These are phyloP conservation scores for Daldinia vernicosa DNA, from an alignment of 495 filamentous ascomycete species.

Conservation along the genomic window DNA sequence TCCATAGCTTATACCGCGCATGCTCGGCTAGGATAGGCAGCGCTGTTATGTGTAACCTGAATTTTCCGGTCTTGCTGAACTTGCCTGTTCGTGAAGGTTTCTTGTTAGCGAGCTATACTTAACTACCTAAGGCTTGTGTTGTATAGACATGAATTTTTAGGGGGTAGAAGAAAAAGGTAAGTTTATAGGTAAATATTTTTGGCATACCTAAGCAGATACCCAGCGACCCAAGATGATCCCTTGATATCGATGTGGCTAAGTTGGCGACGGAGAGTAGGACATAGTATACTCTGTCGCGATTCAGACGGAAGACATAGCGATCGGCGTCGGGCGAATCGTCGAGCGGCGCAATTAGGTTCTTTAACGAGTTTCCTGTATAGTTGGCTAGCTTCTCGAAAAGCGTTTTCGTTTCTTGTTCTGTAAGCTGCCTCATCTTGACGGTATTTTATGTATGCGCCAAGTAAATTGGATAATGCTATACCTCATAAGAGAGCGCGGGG, in stretches of 20 bases:
- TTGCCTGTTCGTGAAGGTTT: slow-evolving; percentile 59
- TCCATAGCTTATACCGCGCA: slow-evolving; percentile 93
- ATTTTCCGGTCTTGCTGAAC: slow-evolving; percentile 93
- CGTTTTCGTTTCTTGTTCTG: slow-evolving; percentile 73
- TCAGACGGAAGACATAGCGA: slow-evolving; percentile 86
- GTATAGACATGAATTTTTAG: not conserved
- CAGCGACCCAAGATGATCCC: slow-evolving; percentile 80
- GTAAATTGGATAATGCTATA: slow-evolving; percentile 3
- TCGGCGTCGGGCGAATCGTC: slow-evolving; percentile 68
- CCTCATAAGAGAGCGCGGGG: not conserved
- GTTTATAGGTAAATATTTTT: not conserved
- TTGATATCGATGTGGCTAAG: slow-evolving; percentile 81
- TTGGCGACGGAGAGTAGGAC: slow-evolving; percentile 87
- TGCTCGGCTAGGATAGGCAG: slow-evolving; percentile 86
- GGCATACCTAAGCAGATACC: slow-evolving; percentile 77
- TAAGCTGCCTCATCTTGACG: slow-evolving; percentile 73
- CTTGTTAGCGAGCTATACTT: slow-evolving; percentile 11
- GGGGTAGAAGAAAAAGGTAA: not conserved
- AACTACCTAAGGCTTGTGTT: not conserved
- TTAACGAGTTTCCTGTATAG: slow-evolving; percentile 82
- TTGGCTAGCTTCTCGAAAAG: slow-evolving; percentile 86
- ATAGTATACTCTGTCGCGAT: slow-evolving; percentile 85
- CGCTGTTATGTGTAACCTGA: slow-evolving; percentile 82
- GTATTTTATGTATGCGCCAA: slow-evolving; percentile 9
- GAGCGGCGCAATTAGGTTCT: slow-evolving; percentile 78